These are phyloP conservation scores for Boletales sp. DNA, from an alignment of 768 basidiomycete species.

Conservation along the genomic window DNA sequence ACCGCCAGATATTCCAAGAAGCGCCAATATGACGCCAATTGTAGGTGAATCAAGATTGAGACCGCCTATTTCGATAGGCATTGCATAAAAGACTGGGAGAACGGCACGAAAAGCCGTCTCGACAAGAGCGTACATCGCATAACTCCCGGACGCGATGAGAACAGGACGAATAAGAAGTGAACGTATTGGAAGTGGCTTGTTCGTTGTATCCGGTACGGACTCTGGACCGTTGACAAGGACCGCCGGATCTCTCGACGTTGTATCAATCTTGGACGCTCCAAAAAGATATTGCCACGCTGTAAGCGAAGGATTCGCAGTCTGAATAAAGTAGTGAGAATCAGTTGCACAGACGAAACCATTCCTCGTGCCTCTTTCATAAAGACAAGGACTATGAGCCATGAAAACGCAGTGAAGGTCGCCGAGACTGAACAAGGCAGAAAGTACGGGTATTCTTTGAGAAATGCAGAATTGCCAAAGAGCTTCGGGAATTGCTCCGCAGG, in stretches of 20 bases:
- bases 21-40: constrained; percentile 29
- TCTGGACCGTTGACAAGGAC: neutral
- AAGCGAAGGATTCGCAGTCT: constrained; percentile 15
- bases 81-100: constrained; percentile 31
- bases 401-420: constrained; percentile 49
- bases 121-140: constrained; percentile 55
- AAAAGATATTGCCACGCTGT: constrained; percentile 18
- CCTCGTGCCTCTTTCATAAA: constrained; percentile 52
- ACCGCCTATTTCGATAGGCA: constrained; percentile 29
- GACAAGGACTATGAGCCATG: constrained; percentile 46
- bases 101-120: constrained; percentile 60
- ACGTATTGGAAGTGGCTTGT: constrained; percentile 41
- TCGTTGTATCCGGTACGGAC: neutral
- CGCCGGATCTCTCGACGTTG: neutral
- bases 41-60: constrained; percentile 23
- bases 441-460: constrained; percentile 68
- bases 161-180: constrained; percentile 50
- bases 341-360: neutral
- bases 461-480: constrained; percentile 50
- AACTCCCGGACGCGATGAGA: constrained; percentile 55
- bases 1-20: constrained; percentile 30
- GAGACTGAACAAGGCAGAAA: constrained; percentile 67
- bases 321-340: neutral
- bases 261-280: neutral
- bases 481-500: constrained; percentile 65